phyloP scores from a whole-genome alignment of 495 filamentous ascomycete species.

The Hypoxylon intermedium region DNA sequence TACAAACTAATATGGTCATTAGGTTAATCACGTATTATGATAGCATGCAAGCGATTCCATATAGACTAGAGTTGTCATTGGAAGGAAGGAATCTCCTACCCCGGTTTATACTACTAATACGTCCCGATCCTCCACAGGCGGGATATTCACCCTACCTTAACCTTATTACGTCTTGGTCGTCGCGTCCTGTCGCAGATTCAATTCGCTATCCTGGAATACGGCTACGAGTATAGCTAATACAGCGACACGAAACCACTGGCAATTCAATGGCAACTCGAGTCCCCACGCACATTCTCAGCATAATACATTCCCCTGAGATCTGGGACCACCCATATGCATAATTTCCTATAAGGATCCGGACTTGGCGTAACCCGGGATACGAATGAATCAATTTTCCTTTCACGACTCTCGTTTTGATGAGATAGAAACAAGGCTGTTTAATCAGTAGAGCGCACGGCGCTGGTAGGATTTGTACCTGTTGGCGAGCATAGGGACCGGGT shows the following conservation, averaged over 20 bases:
- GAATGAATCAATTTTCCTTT: constrained; percentile 42
- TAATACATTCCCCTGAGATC: constrained; percentile 1
- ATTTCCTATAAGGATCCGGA: constrained; percentile 26
- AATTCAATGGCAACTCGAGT: no score
- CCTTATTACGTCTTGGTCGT: constrained; percentile 19
- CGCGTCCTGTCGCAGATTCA: constrained; percentile 13
- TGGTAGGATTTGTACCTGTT: constrained; percentile 42
- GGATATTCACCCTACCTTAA: constrained; percentile 19
- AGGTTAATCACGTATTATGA: constrained; percentile 33
- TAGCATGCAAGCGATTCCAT: constrained; percentile 38
- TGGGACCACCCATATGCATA: constrained; percentile 18
- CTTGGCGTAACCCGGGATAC: constrained; percentile 37
- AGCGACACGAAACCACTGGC: no score
- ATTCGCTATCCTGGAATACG: constrained; percentile 18
- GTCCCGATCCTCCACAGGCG: constrained; percentile 13
- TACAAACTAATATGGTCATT: no score
- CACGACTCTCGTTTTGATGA: constrained; percentile 48
- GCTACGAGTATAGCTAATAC: no score
- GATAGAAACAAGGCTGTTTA: constrained; percentile 47
- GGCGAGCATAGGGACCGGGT: constrained; percentile 46
- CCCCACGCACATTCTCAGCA: neutral
- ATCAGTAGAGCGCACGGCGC: constrained; percentile 45
- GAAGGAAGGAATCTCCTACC: constrained; percentile 29
- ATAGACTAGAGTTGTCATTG: constrained; percentile 42
- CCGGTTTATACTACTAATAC: constrained; percentile 41